Evolutionary conservation across 2,329 filamentous ascomycete genomes (phyloP).

Genomic region (Niveomyces coronatus): DNA sequence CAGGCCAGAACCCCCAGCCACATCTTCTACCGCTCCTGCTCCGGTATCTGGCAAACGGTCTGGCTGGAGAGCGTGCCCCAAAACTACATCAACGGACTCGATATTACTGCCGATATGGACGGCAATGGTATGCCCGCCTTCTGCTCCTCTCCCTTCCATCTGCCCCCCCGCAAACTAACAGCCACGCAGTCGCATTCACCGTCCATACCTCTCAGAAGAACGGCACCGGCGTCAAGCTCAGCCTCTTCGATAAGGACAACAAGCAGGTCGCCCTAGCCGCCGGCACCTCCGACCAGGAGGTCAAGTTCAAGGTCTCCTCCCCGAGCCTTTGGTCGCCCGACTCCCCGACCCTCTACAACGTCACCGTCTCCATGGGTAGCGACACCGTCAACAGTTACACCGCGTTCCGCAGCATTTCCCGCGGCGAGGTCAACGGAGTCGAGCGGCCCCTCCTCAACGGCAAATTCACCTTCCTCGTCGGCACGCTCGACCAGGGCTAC

Average conservation of each 20-base stretch:
- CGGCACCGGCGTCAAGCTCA: conserved; percentile 25
- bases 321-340: conserved; percentile 56
- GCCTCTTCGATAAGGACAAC: conserved; percentile 26
- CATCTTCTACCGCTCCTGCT: conserved; percentile 64
- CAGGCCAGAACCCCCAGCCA: conserved; percentile 46
- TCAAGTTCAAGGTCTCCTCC: conserved; percentile 43
- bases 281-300: conserved; percentile 37
- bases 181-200: conserved; percentile 41
- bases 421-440: conserved; percentile 45
- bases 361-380: conserved; percentile 40
- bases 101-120: conserved; percentile 47
- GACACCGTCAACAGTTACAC: conserved; percentile 55
- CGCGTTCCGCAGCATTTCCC: conserved; percentile 55
- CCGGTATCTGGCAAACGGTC: conserved; percentile 65
- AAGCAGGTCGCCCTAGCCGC: conserved; percentile 31
- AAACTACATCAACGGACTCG: conserved; percentile 46
- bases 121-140: conserved; percentile 26
- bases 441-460: conserved; percentile 56
- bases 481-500: conserved; percentile 59
- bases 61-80: conserved; percentile 56
- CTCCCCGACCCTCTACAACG: conserved; percentile 52
- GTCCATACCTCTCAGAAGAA: conserved; percentile 35
- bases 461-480: conserved; percentile 58
- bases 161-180: background rate
- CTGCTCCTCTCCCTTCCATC: background rate